Evolutionary conservation across 805 yeast species (phyloP), one percentile per base, ranked within the genome.

Genomic region (Grigorovia transvaalensis): DNA sequence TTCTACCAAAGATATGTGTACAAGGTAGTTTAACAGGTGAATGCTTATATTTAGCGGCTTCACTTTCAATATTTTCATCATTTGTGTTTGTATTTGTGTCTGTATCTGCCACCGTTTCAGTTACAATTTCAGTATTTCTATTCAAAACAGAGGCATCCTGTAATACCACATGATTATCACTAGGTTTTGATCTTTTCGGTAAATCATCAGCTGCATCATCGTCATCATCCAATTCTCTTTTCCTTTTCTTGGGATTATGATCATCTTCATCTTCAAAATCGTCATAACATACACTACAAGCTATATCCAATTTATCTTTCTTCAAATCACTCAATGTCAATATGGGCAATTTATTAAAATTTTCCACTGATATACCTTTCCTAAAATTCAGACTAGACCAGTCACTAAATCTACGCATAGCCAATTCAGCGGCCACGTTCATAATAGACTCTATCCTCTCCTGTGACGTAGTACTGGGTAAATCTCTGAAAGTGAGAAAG

Each of bases 1-100:
- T 77, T 55, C 82, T 76, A 7, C 99, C 98, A 72, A 93, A 91
- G 0, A 81, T 63, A 63, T 91, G 99, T 9, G 81, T 81, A 66
- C 99, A 91, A 0, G 96, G 93, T 77, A 91, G 73, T 53, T 76
- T 71, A 1, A 85, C 74, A 0, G 96, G 85, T 4, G 75, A 66
- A 64, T 93, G 97, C 7, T 64, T 60, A 57, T 71, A 76, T 11
- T 52, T 53, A 18, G 58, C 6, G 15, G 17, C 42, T 3, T 38
- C 42, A 13, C n/a, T 38, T 38, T 38, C 42, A 38, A 15, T n/a
- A 38, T 55, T 58, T 9, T 54, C 62, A 9, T 51, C 57, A 45
- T 49, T 46, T 23, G 45, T 49, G 46, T 33, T 41, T n/a, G 38
- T 41, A 23, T 47, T 46, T 44, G 51, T 12, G 41, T 47, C 47